phyloP scores from a whole-genome alignment of 495 filamentous ascomycete species.

The Penicillium alfredii region DNA sequence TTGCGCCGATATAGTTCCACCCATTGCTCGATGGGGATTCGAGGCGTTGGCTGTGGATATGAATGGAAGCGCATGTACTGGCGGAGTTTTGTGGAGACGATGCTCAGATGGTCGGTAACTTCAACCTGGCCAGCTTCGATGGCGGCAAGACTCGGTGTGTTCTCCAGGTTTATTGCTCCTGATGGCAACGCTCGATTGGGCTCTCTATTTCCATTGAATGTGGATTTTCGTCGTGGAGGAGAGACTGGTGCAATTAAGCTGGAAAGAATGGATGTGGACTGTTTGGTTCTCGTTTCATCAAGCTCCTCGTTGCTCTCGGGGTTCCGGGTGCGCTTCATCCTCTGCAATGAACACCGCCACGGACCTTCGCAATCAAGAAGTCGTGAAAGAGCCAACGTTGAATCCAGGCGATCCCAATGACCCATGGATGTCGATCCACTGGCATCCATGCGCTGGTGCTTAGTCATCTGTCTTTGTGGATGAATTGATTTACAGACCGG shows the following conservation, averaged over 20 bases:
- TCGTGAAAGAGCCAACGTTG: no score
- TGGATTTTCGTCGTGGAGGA: conserved; percentile 7
- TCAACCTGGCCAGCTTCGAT: conserved; percentile 53
- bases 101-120: conserved; percentile 47
- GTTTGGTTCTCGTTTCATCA: background rate
- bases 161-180: background rate
- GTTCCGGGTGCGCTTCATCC: conserved; percentile 16
- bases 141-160: conserved; percentile 32
- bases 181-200: background rate
- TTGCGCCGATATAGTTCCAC: conserved; percentile 47
- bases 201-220: background rate
- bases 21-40: conserved; percentile 43
- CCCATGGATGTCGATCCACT: no score
- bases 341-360: no score
- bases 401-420: no score
- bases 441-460: no score
- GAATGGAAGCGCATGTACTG: conserved; percentile 10
- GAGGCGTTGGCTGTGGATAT: conserved; percentile 16
- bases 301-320: conserved; percentile 6
- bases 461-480: no score
- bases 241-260: conserved; percentile 14
- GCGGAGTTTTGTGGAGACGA: conserved; percentile 42
- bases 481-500: no score
- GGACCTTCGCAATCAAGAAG: no score
- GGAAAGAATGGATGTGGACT: background rate